Base-by-base conservation (phyloP, 306 rosid genomes). In the Cicer judaicum region DNA sequence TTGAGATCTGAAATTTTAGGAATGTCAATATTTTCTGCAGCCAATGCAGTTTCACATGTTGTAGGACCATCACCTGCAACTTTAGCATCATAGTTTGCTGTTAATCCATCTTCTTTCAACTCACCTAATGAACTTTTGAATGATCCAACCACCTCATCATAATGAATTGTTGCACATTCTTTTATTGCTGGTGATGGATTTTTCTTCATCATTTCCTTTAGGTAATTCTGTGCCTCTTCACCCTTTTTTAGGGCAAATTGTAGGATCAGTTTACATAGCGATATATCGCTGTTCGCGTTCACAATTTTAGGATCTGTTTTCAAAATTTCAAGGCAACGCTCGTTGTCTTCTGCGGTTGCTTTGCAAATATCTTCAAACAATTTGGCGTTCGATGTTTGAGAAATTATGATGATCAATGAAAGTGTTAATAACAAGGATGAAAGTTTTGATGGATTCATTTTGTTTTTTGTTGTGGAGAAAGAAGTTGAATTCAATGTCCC, bases 61-160 rank as follows among this genome's bases (percentile, higher is more conserved):
- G 6, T 14, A 53, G 84, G 74, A 36, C 84, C 84, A 70, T 81
- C 84, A 44, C 77, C 63, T 38, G 80, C 80, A 21, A 63, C 77
- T 39, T 75, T 69, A 1, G 81, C 80, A 70, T 81, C 84, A 63
- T 81, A 81, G 48, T 55, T 81, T 14, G 84, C 68, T 0, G 81
- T 75, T 10, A 36, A 0, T 0, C 13, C 1, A 62, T 81, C 84
- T 0, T 1, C 12, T 0, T 7, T 2, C 40, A 81, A 16, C n/a
- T 81, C 84, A 13, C 69, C 49, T 80, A 75, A 34, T 7, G 84
- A 38, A 48, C 78, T 75, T 64, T 10, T 53, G 73, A 81, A 81
- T 62, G 84, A 81, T 7, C 46, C 78, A 62, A 81, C 56, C 3
- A 43, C 39, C 1, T 41, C 71, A 44, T 81, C 63, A 46, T 81